phyloP scores from a whole-genome alignment of 495 filamentous ascomycete species.

The Lophiostoma macrostomum region DNA sequence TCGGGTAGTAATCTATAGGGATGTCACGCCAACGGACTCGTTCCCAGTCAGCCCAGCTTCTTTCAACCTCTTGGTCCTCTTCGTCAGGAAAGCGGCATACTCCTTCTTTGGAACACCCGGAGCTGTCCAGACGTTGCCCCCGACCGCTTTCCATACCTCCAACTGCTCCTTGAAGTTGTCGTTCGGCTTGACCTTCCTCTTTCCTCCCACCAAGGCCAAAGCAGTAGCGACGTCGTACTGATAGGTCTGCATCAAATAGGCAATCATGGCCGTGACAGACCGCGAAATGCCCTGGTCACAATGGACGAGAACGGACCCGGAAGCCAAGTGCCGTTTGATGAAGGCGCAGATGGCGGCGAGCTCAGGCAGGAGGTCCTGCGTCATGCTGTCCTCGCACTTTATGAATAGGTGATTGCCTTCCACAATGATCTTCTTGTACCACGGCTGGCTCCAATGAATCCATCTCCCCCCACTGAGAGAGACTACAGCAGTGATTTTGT shows the following conservation, averaged over 20 bases:
- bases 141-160: not conserved
- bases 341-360: not conserved
- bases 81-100: constrained; percentile 35
- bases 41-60: not conserved
- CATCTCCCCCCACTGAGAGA: not conserved
- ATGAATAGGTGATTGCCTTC: not conserved
- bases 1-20: not conserved
- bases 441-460: not conserved
- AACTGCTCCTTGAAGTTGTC: not conserved
- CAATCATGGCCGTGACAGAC: not conserved
- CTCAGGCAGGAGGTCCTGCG: not conserved
- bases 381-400: not conserved
- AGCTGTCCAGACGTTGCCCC: not conserved
- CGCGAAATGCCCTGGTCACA: not conserved
- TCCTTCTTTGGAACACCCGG: constrained; percentile 11
- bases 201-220: not conserved
- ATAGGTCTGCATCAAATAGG: not conserved
- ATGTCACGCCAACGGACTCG: not conserved
- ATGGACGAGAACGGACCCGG: not conserved
- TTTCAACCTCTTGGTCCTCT: constrained; percentile 28
- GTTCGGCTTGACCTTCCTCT: not conserved
- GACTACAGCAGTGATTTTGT: not conserved
- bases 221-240: not conserved
- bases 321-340: not conserved
- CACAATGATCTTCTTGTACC: not conserved